A percentile compares a stretch with the other conserved stretches of the same genome.
These are phyloP conservation scores for Silene uniflora DNA, from an alignment of 148 eudicot genomes.

Conservation along the genomic window DNA sequence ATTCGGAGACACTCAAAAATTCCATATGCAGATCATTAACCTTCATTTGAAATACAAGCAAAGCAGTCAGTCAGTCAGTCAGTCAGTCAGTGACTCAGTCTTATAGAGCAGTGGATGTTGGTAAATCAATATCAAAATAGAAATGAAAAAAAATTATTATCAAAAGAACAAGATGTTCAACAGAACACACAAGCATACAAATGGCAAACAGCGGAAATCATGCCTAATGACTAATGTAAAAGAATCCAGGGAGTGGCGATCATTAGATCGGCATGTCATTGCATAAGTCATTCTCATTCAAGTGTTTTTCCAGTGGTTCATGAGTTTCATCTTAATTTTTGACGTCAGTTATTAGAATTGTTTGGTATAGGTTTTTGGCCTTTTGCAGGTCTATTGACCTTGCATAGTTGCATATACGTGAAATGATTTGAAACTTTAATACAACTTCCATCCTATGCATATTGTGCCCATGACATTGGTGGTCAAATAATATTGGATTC, in stretches of 20 bases:
- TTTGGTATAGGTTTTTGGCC: neutral
- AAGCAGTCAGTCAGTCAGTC: conserved; percentile 21
- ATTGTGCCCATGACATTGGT: neutral
- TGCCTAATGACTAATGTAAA: neutral
- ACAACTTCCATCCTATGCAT: neutral
- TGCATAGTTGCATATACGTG: neutral
- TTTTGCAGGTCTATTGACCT: neutral
- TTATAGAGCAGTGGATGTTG: neutral
- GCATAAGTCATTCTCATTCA: too few relatives aligned
- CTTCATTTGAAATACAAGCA: conserved; percentile 42
- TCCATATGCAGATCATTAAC: conserved; percentile 90
- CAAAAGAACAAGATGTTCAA: too few relatives aligned
- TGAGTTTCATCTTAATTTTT: neutral
- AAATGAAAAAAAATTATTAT: too few relatives aligned
- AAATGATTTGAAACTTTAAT: neutral
- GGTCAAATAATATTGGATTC: neutral
- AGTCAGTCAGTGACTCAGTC: conserved; percentile 20
- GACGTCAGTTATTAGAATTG: neutral
- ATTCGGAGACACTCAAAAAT: conserved; percentile 77
- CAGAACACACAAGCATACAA: neutral
- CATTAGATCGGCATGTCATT: neutral
- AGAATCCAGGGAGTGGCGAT: neutral
- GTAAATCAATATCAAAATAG: neutral
- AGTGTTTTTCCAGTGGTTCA: too few relatives aligned
- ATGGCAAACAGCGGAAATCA: neutral